Conservation (phyloP, 768 basidiomycete genomes). For the Goffeauzyma gilvescens region DNA sequence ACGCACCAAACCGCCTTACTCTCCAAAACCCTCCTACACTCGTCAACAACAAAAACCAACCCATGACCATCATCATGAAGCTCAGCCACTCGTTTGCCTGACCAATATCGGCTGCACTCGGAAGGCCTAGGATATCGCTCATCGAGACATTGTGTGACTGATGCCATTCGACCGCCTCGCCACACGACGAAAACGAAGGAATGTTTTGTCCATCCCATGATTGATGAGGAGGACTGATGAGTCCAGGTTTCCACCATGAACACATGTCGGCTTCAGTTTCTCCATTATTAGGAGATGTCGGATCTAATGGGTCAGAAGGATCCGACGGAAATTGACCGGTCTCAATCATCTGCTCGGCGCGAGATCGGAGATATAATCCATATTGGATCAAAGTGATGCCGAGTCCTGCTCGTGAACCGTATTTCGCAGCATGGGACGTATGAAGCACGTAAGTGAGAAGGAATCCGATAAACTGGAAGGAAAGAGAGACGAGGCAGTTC, state of each 20-base stretch:
- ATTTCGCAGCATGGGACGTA: constrained; percentile 74
- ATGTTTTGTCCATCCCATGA: constrained; percentile 2
- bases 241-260: constrained; percentile 18
- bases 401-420: constrained; percentile 83
- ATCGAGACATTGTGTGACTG: constrained; percentile 17
- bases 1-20: constrained; percentile 28
- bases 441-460: constrained; percentile 68
- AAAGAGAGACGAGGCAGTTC: constrained; percentile 56
- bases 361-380: constrained; percentile 53
- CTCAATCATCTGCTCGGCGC: constrained; percentile 33
- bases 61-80: constrained; percentile 77
- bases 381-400: constrained; percentile 87
- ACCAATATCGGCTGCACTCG: constrained; percentile 26
- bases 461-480: constrained; percentile 83
- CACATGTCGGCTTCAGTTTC: constrained; percentile 21
- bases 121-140: constrained; percentile 18
- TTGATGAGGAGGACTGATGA: constrained; percentile 1
- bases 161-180: constrained; percentile 25
- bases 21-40: constrained; percentile 49
- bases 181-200: constrained; percentile 14
- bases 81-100: constrained; percentile 68
- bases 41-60: constrained; percentile 74
- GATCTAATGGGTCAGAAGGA: constrained; percentile 12
- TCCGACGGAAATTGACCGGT: constrained; percentile 25
- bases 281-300: constrained; percentile 6